A percentile compares a stretch with the other conserved stretches of the same genome.
Evolutionary conservation across 2,329 filamentous ascomycete genomes (phyloP).

Genomic region (Diaporthe citriasiana): DNA sequence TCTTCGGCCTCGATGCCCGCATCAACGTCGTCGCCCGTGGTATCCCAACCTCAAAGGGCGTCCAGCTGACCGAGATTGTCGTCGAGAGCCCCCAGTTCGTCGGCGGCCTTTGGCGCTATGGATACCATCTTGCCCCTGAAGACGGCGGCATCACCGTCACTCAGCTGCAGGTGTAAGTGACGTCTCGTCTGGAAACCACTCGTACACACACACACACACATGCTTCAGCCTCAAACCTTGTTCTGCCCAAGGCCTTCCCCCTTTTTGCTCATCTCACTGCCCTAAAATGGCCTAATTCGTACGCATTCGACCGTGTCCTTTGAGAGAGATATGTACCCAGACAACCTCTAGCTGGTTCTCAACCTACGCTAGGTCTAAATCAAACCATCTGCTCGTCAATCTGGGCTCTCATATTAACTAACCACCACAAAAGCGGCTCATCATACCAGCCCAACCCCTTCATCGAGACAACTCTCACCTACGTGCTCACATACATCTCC

Average conservation of each 20-base stretch:
- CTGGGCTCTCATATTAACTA: constrained; percentile 20
- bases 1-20: constrained; percentile 76
- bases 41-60: constrained; percentile 72
- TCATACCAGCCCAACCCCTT: constrained; percentile 78
- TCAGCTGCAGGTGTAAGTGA: constrained; percentile 81
- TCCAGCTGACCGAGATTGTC: constrained; percentile 79
- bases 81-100: constrained; percentile 94
- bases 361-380: background rate
- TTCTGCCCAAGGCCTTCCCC: constrained; percentile 4
- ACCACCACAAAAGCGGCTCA: constrained; percentile 56
- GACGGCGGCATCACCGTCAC: constrained; percentile 86
- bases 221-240: constrained; percentile 13
- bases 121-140: constrained; percentile 77
- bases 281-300: background rate
- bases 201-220: constrained; percentile 9
- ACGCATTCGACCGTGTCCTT: background rate
- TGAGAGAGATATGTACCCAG: constrained; percentile 18
- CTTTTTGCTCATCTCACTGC: background rate
- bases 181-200: background rate
- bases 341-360: background rate
- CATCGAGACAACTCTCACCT: constrained; percentile 91
- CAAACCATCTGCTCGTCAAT: background rate
- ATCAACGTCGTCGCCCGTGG: constrained; percentile 75
- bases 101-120: constrained; percentile 89
- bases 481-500: constrained; percentile 86